Evolutionary conservation across 257 asterid species (phyloP).

Genomic region (Buddleja alternifolia): DNA sequence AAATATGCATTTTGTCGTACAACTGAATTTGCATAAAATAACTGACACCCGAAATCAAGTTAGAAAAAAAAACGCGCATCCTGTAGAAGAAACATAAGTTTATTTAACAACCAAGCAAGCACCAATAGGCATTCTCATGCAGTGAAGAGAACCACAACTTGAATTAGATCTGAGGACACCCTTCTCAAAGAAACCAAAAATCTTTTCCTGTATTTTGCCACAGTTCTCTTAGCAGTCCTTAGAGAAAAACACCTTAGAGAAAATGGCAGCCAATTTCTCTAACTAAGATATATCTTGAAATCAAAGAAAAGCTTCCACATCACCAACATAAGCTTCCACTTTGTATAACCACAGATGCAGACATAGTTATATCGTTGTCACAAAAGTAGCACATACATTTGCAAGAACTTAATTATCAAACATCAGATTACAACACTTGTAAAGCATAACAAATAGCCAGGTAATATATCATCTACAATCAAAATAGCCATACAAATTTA

Average conservation of each 20-base stretch:
- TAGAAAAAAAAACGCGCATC: neutral
- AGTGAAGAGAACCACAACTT: neutral
- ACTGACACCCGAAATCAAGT: neutral
- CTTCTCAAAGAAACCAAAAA: neutral
- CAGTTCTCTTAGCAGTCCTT: neutral
- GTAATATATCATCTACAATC: neutral
- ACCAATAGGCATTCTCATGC: constrained; percentile 2
- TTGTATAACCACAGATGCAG: neutral
- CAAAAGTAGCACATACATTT: neutral
- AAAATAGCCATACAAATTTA: neutral
- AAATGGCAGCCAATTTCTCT: neutral
- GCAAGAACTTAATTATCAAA: neutral
- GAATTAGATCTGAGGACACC: too few relatives aligned
- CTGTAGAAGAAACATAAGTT: neutral
- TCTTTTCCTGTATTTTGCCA: neutral
- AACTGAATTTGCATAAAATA: neutral
- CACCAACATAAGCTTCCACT: neutral
- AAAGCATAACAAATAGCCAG: neutral
- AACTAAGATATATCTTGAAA: neutral
- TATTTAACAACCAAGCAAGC: constrained; percentile 17
- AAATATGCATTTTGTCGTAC: neutral
- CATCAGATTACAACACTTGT: neutral
- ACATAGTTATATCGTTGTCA: neutral
- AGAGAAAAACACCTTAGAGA: neutral
- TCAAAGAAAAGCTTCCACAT: neutral